Evolutionary conservation across 73 alveolate species (phyloP).

Genomic region (Strombidium stylifer): DNA sequence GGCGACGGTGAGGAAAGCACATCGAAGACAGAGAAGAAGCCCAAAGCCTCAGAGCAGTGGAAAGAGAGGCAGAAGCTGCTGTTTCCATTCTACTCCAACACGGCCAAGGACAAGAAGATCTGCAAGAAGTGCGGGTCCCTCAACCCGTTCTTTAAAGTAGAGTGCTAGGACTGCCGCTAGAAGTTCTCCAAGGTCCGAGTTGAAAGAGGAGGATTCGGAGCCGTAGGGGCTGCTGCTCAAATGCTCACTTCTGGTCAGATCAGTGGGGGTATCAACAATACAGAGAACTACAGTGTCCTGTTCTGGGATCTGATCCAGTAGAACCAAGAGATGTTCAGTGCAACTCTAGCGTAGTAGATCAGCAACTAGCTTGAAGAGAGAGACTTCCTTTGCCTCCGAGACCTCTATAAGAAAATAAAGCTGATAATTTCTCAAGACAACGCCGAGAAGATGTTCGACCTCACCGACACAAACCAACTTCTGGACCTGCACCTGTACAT

Average conservation of each 20-base stretch:
- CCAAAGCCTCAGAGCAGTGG: too few relatives aligned
- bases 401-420: constrained; percentile 41
- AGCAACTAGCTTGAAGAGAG: constrained; percentile 17
- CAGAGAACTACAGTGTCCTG: constrained; percentile 39
- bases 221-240: too few relatives aligned
- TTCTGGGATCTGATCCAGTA: constrained; percentile 49
- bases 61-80: too few relatives aligned
- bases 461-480: constrained; percentile 45
- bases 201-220: too few relatives aligned
- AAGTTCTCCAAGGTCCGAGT: constrained; percentile 23
- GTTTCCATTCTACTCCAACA: neutral
- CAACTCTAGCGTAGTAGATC: constrained; percentile 16
- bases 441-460: constrained; percentile 46
- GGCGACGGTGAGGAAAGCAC: too few relatives aligned
- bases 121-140: constrained; percentile 47
- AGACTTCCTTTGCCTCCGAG: constrained; percentile 46
- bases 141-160: constrained; percentile 46
- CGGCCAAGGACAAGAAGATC: constrained; percentile 21
- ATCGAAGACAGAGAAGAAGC: too few relatives aligned
- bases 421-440: constrained; percentile 23
- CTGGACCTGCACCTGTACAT: constrained; percentile 42
- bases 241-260: too few relatives aligned
- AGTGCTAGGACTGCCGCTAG: constrained; percentile 35
- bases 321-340: constrained; percentile 38
- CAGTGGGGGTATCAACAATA: constrained; percentile 15